These are phyloP conservation scores for Backusella tarrabulga DNA, from an alignment of 192 early-diverging fungal species.

Conservation along the genomic window DNA sequence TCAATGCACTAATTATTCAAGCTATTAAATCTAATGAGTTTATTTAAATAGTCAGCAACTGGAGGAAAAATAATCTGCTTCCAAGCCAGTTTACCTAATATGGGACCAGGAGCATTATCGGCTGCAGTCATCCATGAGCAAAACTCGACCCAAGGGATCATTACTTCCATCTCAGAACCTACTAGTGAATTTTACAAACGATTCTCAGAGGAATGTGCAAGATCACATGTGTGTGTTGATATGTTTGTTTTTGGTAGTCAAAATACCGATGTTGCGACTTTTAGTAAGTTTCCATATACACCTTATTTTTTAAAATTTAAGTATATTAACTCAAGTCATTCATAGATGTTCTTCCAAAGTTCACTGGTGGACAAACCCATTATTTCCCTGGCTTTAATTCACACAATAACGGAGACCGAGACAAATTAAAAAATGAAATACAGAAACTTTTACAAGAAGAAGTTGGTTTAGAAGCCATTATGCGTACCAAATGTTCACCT, in stretches of 20 bases:
- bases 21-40: background rate
- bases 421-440: slow-evolving; percentile 68
- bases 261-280: slow-evolving; percentile 72
- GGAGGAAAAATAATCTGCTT: slow-evolving; percentile 82
- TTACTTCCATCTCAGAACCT: slow-evolving; percentile 55
- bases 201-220: slow-evolving; percentile 76
- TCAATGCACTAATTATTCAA: background rate
- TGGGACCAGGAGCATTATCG: slow-evolving; percentile 67
- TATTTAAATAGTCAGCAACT: slow-evolving; percentile 36
- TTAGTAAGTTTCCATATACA: slow-evolving; percentile 34
- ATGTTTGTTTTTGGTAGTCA: slow-evolving; percentile 68
- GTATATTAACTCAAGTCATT: background rate
- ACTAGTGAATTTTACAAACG: slow-evolving; percentile 71
- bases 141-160: slow-evolving; percentile 42
- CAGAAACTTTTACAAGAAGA: slow-evolving; percentile 58
- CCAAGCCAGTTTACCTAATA: slow-evolving; percentile 66
- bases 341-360: slow-evolving; percentile 44
- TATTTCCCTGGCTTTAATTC: slow-evolving; percentile 78
- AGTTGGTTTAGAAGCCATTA: slow-evolving; percentile 75
- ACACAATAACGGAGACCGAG: slow-evolving; percentile 58
- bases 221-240: slow-evolving; percentile 71
- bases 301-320: background rate
- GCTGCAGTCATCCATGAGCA: slow-evolving; percentile 11
- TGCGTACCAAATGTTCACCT: slow-evolving; percentile 77
- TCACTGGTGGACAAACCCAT: slow-evolving; percentile 77